phyloP scores from a whole-genome alignment of 371 early-diverging fungal genomes.

The Saksenaea vasiformis region DNA sequence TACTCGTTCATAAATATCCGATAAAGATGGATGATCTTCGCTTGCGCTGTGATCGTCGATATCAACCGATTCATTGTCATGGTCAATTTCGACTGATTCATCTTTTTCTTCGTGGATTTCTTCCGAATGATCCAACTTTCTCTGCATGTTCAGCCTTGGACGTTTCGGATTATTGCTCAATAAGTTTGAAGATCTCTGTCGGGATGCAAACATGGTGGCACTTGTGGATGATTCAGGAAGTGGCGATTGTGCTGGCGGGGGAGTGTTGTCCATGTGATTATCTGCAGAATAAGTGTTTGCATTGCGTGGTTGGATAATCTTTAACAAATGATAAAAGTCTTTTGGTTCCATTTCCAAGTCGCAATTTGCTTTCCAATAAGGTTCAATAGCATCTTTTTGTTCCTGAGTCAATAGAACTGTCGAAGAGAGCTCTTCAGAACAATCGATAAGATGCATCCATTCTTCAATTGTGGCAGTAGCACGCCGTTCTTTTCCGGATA shows the following conservation, averaged over 20 bases:
- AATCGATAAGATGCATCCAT: conserved; percentile 18
- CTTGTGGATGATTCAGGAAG: neutral
- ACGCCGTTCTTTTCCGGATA: neutral
- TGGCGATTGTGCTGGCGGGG: neutral
- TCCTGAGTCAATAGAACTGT: conserved; percentile 16
- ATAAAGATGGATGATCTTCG: conserved; percentile 9
- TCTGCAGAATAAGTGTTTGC: neutral
- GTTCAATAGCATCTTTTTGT: conserved; percentile 14
- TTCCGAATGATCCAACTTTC: neutral
- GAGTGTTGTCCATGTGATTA: neutral
- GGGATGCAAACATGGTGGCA: conserved; percentile 6
- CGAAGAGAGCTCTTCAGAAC: conserved; percentile 10
- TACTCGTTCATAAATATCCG: neutral
- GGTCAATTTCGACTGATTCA: neutral
- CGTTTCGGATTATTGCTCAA: conserved; percentile 2
- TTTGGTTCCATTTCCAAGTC: conserved; percentile 27
- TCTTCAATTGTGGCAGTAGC: conserved; percentile 19
- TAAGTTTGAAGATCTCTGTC: conserved; percentile 12
- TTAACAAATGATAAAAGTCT: conserved; percentile 16
- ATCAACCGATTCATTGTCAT: conserved; percentile 2
- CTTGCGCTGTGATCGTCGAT: conserved; percentile 3
- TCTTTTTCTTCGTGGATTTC: neutral
- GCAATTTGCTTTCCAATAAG: conserved; percentile 15
- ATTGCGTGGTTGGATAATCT: neutral
- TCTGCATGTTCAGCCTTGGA: neutral